A percentile compares a stretch with the other conserved stretches of the same genome.
Conservation (phyloP, 208 protist species). For the Acanthamoeba quina region DNA sequence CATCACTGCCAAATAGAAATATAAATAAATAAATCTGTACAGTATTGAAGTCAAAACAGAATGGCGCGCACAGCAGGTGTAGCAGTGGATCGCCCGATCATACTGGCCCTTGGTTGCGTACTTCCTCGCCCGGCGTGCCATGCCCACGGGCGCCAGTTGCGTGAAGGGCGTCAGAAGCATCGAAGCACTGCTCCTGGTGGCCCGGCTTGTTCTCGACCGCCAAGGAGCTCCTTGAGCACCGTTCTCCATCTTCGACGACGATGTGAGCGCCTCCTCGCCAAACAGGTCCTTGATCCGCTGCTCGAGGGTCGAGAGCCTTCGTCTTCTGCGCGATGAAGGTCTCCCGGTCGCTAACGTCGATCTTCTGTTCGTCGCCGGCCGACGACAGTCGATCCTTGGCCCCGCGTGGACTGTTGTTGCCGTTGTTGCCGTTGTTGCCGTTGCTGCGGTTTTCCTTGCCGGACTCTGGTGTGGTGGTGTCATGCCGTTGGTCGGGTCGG, state of each 20-base stretch:
- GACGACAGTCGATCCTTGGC: not conserved
- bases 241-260: not conserved
- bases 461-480: too few relatives aligned
- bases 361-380: not conserved
- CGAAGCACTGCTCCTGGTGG: not conserved
- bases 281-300: constrained; percentile 31
- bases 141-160: not conserved
- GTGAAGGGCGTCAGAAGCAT: constrained; percentile 11
- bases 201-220: constrained; percentile 4
- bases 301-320: not conserved
- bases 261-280: not conserved
- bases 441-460: constrained; percentile 25
- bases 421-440: too few relatives aligned
- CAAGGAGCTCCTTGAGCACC: constrained; percentile 28
- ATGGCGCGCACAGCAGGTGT: not conserved
- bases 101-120: not conserved
- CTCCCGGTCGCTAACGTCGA: not conserved
- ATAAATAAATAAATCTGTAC: not conserved
- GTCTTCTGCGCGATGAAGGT: constrained; percentile 15
- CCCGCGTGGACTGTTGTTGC: not conserved
- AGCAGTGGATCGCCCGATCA: constrained; percentile 30
- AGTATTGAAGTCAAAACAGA: not conserved
- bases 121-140: constrained; percentile 17
- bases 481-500: too few relatives aligned
- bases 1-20: not conserved